Base-by-base conservation (phyloP, 164 flowering plant genomes). In the Cinnamomum chago region DNA sequence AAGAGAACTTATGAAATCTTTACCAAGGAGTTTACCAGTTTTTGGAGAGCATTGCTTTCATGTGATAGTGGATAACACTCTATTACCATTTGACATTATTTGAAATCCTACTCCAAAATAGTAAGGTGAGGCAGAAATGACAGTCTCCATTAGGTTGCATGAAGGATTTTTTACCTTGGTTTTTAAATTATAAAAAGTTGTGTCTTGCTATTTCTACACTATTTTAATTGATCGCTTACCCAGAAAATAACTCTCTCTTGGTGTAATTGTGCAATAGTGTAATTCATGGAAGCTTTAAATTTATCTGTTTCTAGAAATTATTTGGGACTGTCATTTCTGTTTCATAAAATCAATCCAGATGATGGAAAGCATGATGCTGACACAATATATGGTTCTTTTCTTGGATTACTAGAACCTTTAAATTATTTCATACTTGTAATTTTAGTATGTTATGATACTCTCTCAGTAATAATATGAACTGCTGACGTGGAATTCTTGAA, bases 401-500 rank as follows among this genome's bases (percentile, higher is more conserved):
- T 47, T 15, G 11, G 40, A 52, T 22, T 73, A 7, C 71, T 67
- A 1, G 51, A 67, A 68, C 22, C 51, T 58, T 33, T 15, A 15
- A 25, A 52, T n/a, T 24, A 33, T 72, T 3, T 58, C 18, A 13
- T 62, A 3, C 22, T 17, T 30, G 24, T 14, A 47, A 51, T 33
- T 27, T 40, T 24, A 27, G 65, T 28, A 5, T 28, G 7, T n/a
- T 30, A n/a, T 70, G 25, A 22, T 3, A 23, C 22, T 65, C 2
- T 12, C 25, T 35, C 50, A 67, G 68, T 20, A 60, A 58, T 25
- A 27, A 15, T 23, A 52, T 47, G 51, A 50, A 23, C 30, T 77
- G 72, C 74, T 72, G 67, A 69, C 75, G 68, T 71, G 66, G 27
- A 73, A 28, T 24, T 62, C 27, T 72, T 14, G 40, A 18, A 22